A percentile compares a stretch with the other conserved stretches of the same genome.
Conservation (phyloP, 768 basidiomycete genomes). For the Xerocomellus chrysenteron region DNA sequence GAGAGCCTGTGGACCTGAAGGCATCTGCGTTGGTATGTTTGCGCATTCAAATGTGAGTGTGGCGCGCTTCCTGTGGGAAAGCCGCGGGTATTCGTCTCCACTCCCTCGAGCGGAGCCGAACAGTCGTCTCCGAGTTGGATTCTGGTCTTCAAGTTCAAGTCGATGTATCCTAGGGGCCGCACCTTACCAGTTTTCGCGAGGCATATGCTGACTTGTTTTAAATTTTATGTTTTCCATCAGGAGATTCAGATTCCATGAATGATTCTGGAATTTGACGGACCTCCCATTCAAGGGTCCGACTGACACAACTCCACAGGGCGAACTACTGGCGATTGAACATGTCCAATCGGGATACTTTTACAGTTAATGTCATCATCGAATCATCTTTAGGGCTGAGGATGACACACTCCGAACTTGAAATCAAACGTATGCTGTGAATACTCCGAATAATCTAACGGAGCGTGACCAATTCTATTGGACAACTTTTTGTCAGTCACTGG, state of each 20-base stretch:
- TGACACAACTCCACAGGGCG: background rate
- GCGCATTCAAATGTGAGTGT: background rate
- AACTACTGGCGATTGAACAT: background rate
- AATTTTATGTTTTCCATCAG: no score
- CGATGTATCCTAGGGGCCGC: no score
- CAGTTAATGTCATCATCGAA: background rate
- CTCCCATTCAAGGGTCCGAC: no score
- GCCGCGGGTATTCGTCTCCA: background rate
- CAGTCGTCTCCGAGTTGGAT: no score
- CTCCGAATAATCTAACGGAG: slow-evolving; percentile 38
- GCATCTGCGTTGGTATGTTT: background rate
- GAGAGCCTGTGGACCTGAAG: background rate
- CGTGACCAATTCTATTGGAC: slow-evolving; percentile 53
- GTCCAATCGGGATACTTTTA: no score
- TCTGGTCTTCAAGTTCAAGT: background rate
- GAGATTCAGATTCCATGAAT: no score
- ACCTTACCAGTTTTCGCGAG: no score
- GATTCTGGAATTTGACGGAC: no score
- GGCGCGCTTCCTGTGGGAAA: background rate
- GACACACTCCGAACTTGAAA: background rate
- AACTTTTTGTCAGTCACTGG: slow-evolving; percentile 14
- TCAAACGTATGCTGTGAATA: background rate
- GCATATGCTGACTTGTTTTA: no score
- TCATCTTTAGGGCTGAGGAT: background rate
- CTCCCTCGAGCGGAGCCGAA: no score